phyloP scores from a whole-genome alignment of 257 asterid species.

The Verbena officinalis region DNA sequence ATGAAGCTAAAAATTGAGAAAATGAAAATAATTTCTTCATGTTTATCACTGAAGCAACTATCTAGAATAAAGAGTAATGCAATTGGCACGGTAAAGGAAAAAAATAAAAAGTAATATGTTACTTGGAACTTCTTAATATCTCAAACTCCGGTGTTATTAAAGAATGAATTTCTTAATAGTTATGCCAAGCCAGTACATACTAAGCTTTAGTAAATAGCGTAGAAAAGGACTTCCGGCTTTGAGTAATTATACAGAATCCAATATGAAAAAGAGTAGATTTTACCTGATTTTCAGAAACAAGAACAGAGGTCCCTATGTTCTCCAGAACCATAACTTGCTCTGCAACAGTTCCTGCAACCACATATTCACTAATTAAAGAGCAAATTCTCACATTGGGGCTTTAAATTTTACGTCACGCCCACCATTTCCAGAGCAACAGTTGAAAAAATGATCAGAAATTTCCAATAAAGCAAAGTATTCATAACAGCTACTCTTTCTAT shows the following conservation, averaged over 20 bases:
- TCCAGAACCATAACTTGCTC: slow-evolving; percentile 98
- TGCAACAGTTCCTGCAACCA: slow-evolving; percentile 67
- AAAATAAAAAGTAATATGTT: too few species aligned
- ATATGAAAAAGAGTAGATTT: background rate
- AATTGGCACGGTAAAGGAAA: background rate
- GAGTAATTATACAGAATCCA: background rate
- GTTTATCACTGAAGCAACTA: background rate
- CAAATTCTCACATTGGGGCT: background rate
- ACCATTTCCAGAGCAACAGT: background rate
- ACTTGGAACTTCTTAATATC: too few species aligned
- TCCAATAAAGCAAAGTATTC: slow-evolving; percentile 10
- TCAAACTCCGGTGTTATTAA: too few species aligned
- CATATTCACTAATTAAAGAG: slow-evolving; percentile 7
- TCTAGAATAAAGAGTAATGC: background rate
- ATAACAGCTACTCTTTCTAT: background rate
- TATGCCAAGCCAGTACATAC: background rate
- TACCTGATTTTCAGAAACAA: slow-evolving; percentile 84
- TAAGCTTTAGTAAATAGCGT: background rate
- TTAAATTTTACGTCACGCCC: background rate
- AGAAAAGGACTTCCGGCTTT: background rate
- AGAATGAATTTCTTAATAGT: background rate
- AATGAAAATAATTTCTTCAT: slow-evolving; percentile 2
- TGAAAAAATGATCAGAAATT: background rate
- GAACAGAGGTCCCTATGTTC: slow-evolving; percentile 94
- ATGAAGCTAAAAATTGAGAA: background rate